These are phyloP conservation scores for Cyberlindnera maritima DNA, from an alignment of 805 yeast species.

Conservation along the genomic window DNA sequence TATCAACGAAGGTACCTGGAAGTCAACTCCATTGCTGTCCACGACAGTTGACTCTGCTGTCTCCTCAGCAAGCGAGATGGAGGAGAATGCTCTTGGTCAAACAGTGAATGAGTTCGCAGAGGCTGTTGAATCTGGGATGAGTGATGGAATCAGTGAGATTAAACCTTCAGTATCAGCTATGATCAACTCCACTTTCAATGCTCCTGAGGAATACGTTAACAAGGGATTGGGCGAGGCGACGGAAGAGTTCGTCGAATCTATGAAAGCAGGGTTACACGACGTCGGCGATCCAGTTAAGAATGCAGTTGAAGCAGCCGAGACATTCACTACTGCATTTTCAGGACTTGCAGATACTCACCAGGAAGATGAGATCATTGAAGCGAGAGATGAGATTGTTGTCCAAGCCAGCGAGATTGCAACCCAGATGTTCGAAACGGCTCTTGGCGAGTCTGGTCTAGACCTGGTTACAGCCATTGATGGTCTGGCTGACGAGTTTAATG, in stretches of 20 bases:
- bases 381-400: neutral
- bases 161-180: too few species aligned
- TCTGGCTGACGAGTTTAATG: constrained; percentile 3
- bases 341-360: neutral
- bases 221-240: constrained; percentile 6
- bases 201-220: neutral
- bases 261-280: neutral
- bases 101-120: neutral
- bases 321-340: neutral
- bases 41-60: neutral
- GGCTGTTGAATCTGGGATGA: neutral
- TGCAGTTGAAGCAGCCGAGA: neutral
- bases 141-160: neutral
- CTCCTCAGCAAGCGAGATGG: neutral
- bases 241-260: constrained; percentile 1
- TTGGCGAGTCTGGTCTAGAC: constrained; percentile 14
- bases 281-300: neutral
- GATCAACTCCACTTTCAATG: too few species aligned
- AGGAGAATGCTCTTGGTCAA: neutral
- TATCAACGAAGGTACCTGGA: neutral
- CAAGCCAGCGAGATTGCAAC: constrained; percentile 4
- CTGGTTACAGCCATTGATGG: constrained; percentile 15
- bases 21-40: too few species aligned
- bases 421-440: constrained; percentile 14
- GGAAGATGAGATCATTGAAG: neutral